These are phyloP conservation scores for Trypanosoma boissoni DNA, from an alignment of 208 protist genomes.

Conservation along the genomic window DNA sequence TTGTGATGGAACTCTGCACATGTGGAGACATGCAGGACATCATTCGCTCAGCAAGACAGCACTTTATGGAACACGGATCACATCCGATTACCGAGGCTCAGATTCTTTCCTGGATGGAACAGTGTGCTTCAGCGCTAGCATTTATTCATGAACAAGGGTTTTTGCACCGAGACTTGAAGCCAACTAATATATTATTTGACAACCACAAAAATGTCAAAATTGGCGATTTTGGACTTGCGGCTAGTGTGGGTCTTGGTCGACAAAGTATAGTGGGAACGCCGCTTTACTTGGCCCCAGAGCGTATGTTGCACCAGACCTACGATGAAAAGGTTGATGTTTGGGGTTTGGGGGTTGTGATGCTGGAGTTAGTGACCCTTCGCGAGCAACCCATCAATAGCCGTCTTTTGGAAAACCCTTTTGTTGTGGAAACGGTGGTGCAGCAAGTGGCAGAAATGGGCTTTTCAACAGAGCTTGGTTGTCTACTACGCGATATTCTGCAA, in stretches of 20 bases:
- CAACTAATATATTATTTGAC: slow-evolving; percentile 91
- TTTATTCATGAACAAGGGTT: slow-evolving; percentile 86
- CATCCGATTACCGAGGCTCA: slow-evolving; percentile 61
- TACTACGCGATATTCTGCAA: slow-evolving; percentile 75
- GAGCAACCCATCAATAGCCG: slow-evolving; percentile 83
- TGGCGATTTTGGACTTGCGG: slow-evolving; percentile 88
- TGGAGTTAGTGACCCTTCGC: slow-evolving; percentile 75
- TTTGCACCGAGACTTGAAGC: slow-evolving; percentile 88
- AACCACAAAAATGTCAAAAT: slow-evolving; percentile 67
- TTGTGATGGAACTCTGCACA: slow-evolving; percentile 87
- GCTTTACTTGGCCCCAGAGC: slow-evolving; percentile 91
- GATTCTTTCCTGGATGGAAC: slow-evolving; percentile 74
- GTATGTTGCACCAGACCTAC: slow-evolving; percentile 80
- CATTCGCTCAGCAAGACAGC: slow-evolving; percentile 51
- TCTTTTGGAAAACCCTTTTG: slow-evolving; percentile 60
- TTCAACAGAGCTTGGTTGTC: slow-evolving; percentile 40
- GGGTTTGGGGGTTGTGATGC: slow-evolving; percentile 76
- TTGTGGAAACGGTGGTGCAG: slow-evolving; percentile 45
- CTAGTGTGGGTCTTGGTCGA: slow-evolving; percentile 52
- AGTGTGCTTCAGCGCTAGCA: slow-evolving; percentile 65
- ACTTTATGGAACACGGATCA: slow-evolving; percentile 66
- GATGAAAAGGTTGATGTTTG: slow-evolving; percentile 86
- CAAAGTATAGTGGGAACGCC: slow-evolving; percentile 83
- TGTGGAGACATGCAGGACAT: slow-evolving; percentile 68
- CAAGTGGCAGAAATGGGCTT: slow-evolving; percentile 68